These are phyloP conservation scores for Amanita molliuscula DNA, from an alignment of 768 basidiomycete species.

Conservation along the genomic window DNA sequence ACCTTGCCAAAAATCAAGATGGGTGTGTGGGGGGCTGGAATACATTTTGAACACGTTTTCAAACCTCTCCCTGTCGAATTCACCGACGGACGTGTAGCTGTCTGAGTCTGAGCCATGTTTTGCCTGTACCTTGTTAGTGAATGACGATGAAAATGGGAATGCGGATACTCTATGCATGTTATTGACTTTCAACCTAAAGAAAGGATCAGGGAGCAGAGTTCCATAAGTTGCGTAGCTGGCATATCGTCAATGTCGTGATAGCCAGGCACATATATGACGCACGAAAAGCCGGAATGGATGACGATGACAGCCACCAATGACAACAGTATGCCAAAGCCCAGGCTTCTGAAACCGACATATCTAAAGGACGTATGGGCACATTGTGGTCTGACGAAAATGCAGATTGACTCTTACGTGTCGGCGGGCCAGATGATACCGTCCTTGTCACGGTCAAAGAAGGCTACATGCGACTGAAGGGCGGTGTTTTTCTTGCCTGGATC, in stretches of 20 bases:
- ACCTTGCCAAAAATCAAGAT: conserved; percentile 27
- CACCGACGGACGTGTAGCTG: conserved; percentile 25
- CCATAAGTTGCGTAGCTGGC: conserved; percentile 25
- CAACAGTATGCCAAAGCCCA: conserved; percentile 27
- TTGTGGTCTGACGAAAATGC: not conserved
- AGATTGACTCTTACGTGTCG: conserved; percentile 27
- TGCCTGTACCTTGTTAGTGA: conserved; percentile 15
- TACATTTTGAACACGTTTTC: conserved; percentile 30
- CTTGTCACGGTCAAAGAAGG: conserved; percentile 33
- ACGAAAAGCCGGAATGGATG: conserved; percentile 33
- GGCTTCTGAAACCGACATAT: conserved; percentile 29
- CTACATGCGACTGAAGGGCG: conserved; percentile 30
- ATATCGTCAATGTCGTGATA: not conserved
- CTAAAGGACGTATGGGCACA: not conserved
- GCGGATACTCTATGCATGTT: conserved; percentile 26
- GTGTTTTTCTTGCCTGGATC: conserved; percentile 21
- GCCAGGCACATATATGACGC: conserved; percentile 10
- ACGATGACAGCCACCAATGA: conserved; percentile 25
- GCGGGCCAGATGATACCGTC: conserved; percentile 37
- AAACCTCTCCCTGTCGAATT: conserved; percentile 30
- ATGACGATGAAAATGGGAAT: not conserved
- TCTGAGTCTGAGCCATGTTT: conserved; percentile 34
- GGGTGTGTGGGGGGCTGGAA: conserved; percentile 27
- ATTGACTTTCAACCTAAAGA: conserved; percentile 30
- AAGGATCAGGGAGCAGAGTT: conserved; percentile 28